Conservation (phyloP, 768 basidiomycete genomes). For the Boletus rufocinnamomeus region DNA sequence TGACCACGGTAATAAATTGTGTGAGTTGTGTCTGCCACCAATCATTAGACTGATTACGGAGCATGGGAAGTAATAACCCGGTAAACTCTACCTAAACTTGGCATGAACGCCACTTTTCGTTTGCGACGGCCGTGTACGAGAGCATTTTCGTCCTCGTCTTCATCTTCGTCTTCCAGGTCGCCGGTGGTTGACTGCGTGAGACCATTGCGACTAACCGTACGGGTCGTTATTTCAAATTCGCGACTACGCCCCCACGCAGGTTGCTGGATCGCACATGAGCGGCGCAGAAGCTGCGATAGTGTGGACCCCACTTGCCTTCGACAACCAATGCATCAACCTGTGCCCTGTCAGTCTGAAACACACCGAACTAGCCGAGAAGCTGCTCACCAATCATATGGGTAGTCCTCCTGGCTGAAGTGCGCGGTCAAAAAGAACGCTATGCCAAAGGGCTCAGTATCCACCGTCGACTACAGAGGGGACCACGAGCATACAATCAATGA, state of each 20-base stretch:
- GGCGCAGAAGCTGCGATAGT: conserved; percentile 1
- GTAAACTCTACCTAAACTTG: conserved; percentile 65
- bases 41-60: conserved; percentile 18
- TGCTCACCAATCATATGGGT: conserved; percentile 79
- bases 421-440: conserved; percentile 85
- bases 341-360: conserved; percentile 7
- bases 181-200: conserved; percentile 70
- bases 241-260: conserved; percentile 87
- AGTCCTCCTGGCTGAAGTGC: conserved; percentile 86
- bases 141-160: conserved; percentile 55
- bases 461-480: background rate
- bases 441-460: conserved; percentile 27
- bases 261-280: conserved; percentile 55
- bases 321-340: conserved; percentile 89
- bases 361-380: background rate
- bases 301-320: conserved; percentile 53
- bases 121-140: conserved; percentile 70
- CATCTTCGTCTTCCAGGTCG: conserved; percentile 79
- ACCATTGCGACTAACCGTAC: conserved; percentile 63
- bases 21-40: conserved; percentile 71
- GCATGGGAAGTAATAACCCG: conserved; percentile 13
- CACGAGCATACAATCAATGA: conserved; percentile 67
- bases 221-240: conserved; percentile 89
- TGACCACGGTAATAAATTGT: conserved; percentile 90
- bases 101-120: conserved; percentile 83